Evolutionary conservation across 129 eudicot species (phyloP), one percentile per base, ranked within the genome.

Genomic region (Pulicaria dysenterica): DNA sequence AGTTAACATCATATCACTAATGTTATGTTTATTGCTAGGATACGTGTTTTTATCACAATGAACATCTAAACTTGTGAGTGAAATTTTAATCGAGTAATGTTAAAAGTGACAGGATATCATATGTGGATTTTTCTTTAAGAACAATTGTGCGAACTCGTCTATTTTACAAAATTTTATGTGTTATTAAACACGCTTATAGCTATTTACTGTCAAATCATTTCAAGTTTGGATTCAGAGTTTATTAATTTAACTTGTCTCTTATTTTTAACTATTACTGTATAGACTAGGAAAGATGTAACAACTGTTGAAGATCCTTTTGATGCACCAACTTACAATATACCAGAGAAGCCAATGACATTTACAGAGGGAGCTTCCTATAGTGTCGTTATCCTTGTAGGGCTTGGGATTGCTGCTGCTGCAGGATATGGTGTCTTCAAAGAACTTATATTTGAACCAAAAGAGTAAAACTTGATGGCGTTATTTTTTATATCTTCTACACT

Each of bases 331-430:
- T 88, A 90, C 73, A 88, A 90, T 72, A 94, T 94, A 79, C 98
- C 96, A 46, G 92, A 94, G 70, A 89, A 89, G 85, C 98, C 98
- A 13, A 85, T 93, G 82, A 85, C 96, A 64, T 93, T 85, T 76
- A 85, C 96, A 0, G 98, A 93, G 80, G 98, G 98, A 73, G 96
- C 92, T 66, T 90, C 96, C 4, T 90, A 94, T 69, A 82, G 84
- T 61, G 45, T 86, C 16, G 75, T 94, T 71, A 94, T 94, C 76
- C 86, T 90, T 42, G 83, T 76, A 58, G 98, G 98, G 51, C 96
- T 93, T 75, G 98, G 95, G 66, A 59, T 94, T 51, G 98, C 98
- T 73, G 93, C 84, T 48, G 87, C 83, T 54, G 98, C 98, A 53
- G 98, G 85, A 67, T 94, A 94, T 81, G 96, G 81, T 14, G 96